A percentile compares a stretch with the other conserved stretches of the same genome.
Evolutionary conservation across 1,284 basidiomycete genomes (phyloP).

Genomic region (Rhodotorula glutinis): DNA sequence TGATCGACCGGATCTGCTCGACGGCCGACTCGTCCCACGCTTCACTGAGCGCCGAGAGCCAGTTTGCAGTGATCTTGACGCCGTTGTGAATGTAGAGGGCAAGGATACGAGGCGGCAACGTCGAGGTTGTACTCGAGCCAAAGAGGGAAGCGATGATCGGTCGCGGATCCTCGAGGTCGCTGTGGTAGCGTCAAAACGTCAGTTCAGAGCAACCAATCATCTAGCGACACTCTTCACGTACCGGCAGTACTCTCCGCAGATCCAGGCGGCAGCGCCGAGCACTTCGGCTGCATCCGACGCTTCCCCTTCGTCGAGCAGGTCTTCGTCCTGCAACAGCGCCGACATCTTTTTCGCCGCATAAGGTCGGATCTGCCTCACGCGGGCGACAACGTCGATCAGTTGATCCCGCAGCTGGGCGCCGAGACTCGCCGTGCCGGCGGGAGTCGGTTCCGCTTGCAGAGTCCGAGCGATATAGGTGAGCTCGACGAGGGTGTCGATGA

Average conservation of each 20-base stretch:
- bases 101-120: conserved; percentile 62
- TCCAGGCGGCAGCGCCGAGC: conserved; percentile 88
- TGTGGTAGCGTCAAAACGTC: not conserved
- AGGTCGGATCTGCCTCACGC: conserved; percentile 70
- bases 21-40: conserved; percentile 68
- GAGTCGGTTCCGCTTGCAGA: conserved; percentile 18
- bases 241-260: conserved; percentile 89
- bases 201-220: accelerated
- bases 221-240: conserved; percentile 47
- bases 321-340: conserved; percentile 71
- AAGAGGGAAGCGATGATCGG: conserved; percentile 57
- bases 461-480: conserved; percentile 67
- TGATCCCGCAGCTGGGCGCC: conserved; percentile 50
- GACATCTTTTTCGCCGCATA: conserved; percentile 80
- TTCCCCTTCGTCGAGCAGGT: conserved; percentile 55
- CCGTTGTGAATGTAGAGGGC: conserved; percentile 76
- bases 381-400: conserved; percentile 78
- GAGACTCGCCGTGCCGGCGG: not conserved
- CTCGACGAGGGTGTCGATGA: conserved; percentile 85
- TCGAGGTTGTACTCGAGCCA: conserved; percentile 55
- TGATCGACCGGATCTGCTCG: conserved; percentile 35
- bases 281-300: conserved; percentile 65
- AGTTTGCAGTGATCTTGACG: conserved; percentile 80
- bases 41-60: conserved; percentile 69
- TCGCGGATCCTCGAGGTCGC: conserved; percentile 45